Evolutionary conservation across 495 filamentous ascomycete genomes (phyloP).

Genomic region (Neurospora hispaniola): DNA sequence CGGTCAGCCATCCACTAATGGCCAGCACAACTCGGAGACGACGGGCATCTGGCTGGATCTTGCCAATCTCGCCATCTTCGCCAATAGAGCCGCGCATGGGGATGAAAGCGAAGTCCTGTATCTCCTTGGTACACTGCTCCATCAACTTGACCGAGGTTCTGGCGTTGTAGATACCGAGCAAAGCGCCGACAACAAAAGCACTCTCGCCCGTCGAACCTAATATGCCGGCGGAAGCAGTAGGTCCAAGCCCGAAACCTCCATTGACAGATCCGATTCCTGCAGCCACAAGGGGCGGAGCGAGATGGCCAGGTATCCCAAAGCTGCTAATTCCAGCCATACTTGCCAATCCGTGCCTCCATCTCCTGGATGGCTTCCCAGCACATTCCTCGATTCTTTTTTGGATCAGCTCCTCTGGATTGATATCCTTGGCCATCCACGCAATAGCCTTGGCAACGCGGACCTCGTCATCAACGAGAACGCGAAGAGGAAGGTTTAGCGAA

Average conservation of each 20-base stretch:
- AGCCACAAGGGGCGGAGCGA: slow-evolving; percentile 72
- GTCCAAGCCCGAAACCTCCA: slow-evolving; percentile 69
- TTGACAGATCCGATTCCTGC: slow-evolving; percentile 75
- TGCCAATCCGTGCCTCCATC: slow-evolving; percentile 61
- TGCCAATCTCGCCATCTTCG: slow-evolving; percentile 27
- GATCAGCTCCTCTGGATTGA: slow-evolving; percentile 56
- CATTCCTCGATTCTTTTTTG: slow-evolving; percentile 56
- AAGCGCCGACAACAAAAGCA: slow-evolving; percentile 61
- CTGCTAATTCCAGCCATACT: slow-evolving; percentile 55
- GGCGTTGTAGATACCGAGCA: slow-evolving; percentile 86
- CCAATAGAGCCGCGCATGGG: slow-evolving; percentile 46
- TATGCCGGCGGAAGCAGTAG: slow-evolving; percentile 55
- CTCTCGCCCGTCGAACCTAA: slow-evolving; percentile 71
- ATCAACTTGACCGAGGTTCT: slow-evolving; percentile 79
- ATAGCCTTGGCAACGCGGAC: slow-evolving; percentile 62
- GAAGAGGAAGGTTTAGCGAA: slow-evolving; percentile 54
- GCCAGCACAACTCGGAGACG: slow-evolving; percentile 74
- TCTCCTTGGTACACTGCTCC: slow-evolving; percentile 75
- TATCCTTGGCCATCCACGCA: slow-evolving; percentile 58
- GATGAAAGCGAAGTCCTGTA: slow-evolving; percentile 82
- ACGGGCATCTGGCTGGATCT: slow-evolving; percentile 34
- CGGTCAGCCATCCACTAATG: slow-evolving; percentile 71
- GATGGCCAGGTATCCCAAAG: slow-evolving; percentile 63
- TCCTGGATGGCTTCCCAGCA: slow-evolving; percentile 43
- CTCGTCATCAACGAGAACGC: slow-evolving; percentile 60